Percentiles rank a stretch among this genome's conserved stretches.
Evolutionary conservation across 2,329 filamentous ascomycete genomes (phyloP).

Genomic region (Tolypocladium amazonense): DNA sequence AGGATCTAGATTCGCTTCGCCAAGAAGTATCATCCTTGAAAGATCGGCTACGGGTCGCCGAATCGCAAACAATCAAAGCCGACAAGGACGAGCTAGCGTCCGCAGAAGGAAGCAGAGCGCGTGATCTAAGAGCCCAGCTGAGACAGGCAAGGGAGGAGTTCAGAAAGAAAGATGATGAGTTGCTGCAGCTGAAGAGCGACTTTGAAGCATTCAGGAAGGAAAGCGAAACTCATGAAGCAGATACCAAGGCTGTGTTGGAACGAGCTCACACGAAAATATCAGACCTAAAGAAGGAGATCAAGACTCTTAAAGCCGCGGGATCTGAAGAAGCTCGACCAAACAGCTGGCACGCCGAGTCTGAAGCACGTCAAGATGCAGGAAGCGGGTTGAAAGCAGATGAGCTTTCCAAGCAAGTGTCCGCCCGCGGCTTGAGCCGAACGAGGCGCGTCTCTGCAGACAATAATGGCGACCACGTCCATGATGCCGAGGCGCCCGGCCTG

Average conservation of each 20-base stretch:
- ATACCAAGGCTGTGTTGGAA: constrained; percentile 44
- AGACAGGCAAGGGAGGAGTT: constrained; percentile 32
- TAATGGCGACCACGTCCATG: not conserved
- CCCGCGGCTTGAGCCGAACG: not conserved
- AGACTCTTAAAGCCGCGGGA: constrained; percentile 26
- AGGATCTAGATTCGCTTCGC: constrained; percentile 38
- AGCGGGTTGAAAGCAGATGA: constrained; percentile 1
- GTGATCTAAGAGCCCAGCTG: constrained; percentile 31
- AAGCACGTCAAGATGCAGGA: constrained; percentile 4
- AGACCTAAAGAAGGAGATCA: constrained; percentile 43
- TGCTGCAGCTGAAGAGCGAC: constrained; percentile 38
- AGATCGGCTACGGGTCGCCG: constrained; percentile 35
- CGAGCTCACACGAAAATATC: constrained; percentile 47
- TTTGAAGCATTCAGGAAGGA: constrained; percentile 44
- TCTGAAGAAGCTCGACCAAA: constrained; percentile 13
- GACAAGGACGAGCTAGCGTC: constrained; percentile 10
- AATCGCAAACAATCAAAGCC: constrained; percentile 24
- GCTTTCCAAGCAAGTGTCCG: not conserved
- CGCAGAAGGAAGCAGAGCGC: constrained; percentile 14
- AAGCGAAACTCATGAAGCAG: constrained; percentile 40
- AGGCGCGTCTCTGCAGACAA: not conserved
- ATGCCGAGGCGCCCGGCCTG: constrained; percentile 5
- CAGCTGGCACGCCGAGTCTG: constrained; percentile 18
- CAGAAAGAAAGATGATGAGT: constrained; percentile 35
- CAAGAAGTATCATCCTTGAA: constrained; percentile 43